A percentile compares a stretch with the other conserved stretches of the same genome.
phyloP scores from a whole-genome alignment of 371 early-diverging fungal genomes.

The Mucor velutinosus region DNA sequence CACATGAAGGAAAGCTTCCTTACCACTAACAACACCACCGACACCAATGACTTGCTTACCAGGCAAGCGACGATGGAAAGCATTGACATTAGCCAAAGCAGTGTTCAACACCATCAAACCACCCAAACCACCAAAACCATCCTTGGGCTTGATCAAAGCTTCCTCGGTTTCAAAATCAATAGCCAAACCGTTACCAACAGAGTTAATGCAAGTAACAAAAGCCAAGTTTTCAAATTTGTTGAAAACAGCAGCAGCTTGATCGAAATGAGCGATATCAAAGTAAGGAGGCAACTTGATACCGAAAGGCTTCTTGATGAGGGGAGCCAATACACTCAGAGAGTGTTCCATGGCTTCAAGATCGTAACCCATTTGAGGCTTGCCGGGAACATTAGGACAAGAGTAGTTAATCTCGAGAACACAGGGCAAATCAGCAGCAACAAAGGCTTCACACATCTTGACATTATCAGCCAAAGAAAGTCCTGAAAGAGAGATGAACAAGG shows the following conservation, averaged over 20 bases:
- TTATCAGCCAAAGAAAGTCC: slow-evolving; percentile 51
- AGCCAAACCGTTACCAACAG: slow-evolving; percentile 54
- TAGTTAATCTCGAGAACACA: slow-evolving; percentile 52
- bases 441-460: slow-evolving; percentile 44
- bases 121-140: slow-evolving; percentile 57
- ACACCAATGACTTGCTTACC: slow-evolving; percentile 54
- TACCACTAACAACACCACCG: slow-evolving; percentile 52
- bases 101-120: slow-evolving; percentile 48
- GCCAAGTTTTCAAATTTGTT: slow-evolving; percentile 48
- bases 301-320: slow-evolving; percentile 50
- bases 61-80: slow-evolving; percentile 46
- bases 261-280: slow-evolving; percentile 57
- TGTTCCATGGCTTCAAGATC: slow-evolving; percentile 54
- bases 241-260: slow-evolving; percentile 42
- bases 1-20: slow-evolving; percentile 53
- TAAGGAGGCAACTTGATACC: slow-evolving; percentile 59
- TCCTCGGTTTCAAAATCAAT: slow-evolving; percentile 55
- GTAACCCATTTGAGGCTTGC: slow-evolving; percentile 54
- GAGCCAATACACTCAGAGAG: slow-evolving; percentile 43
- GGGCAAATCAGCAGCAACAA: slow-evolving; percentile 43
- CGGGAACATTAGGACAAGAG: slow-evolving; percentile 56
- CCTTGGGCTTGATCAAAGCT: slow-evolving; percentile 52
- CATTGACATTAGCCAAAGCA: slow-evolving; percentile 55
- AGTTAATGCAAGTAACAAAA: slow-evolving; percentile 53
- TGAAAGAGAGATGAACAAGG: slow-evolving; percentile 51